Conservation (phyloP, 371 early-diverging fungal genomes). For the Dinochytrium kinnereticum region DNA sequence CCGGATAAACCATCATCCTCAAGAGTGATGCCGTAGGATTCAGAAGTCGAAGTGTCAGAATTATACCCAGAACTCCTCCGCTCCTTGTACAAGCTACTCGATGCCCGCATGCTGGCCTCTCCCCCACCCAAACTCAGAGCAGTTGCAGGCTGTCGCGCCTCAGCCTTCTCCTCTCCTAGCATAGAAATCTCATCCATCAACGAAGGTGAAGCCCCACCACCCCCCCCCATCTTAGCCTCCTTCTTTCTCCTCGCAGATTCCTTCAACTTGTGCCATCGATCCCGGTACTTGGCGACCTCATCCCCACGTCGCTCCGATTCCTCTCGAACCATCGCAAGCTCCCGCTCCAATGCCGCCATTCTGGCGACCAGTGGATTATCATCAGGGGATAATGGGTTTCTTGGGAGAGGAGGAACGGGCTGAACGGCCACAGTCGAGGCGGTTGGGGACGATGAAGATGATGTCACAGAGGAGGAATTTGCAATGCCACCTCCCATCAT, state of each 20-base stretch:
- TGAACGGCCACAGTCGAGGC: neutral
- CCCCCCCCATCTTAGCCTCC: constrained; percentile 36
- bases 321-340: constrained; percentile 52
- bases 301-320: constrained; percentile 61
- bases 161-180: too few species aligned
- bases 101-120: too few species aligned
- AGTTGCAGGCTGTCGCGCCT: too few species aligned
- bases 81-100: too few species aligned
- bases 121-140: too few species aligned
- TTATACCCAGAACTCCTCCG: neutral
- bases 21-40: neutral
- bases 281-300: constrained; percentile 74
- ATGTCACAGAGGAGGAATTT: neutral
- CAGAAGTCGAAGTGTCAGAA: neutral
- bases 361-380: neutral
- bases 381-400: too few species aligned
- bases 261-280: constrained; percentile 88
- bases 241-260: constrained; percentile 77
- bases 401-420: neutral
- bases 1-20: neutral
- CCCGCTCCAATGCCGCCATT: constrained; percentile 55
- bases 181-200: neutral
- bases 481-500: neutral
- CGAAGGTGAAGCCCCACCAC: neutral
- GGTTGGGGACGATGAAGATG: constrained; percentile 5